Evolutionary conservation across 2,329 filamentous ascomycete genomes (phyloP).

Genomic region (Phialemoniopsis sp.): DNA sequence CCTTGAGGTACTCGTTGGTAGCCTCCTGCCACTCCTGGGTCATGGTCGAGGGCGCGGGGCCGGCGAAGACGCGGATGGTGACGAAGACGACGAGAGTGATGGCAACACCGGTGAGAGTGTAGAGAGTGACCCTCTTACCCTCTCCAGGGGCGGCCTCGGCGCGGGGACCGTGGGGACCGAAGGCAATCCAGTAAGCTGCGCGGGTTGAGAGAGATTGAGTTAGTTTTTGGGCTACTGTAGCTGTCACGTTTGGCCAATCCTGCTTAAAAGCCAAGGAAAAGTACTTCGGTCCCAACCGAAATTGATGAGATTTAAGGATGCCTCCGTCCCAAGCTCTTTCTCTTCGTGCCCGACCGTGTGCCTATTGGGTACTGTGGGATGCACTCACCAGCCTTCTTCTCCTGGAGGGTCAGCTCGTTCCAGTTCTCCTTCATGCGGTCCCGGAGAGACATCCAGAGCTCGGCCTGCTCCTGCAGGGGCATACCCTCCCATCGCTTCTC

Average conservation of each 20-base stretch:
- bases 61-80: slow-evolving; percentile 66
- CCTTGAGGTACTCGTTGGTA: slow-evolving; percentile 89
- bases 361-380: too few species aligned
- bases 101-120: slow-evolving; percentile 64
- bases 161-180: slow-evolving; percentile 93
- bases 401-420: slow-evolving; percentile 89
- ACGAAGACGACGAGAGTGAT: slow-evolving; percentile 70
- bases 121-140: slow-evolving; percentile 71
- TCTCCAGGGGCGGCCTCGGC: slow-evolving; percentile 80
- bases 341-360: too few species aligned
- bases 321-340: too few species aligned
- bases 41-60: slow-evolving; percentile 78
- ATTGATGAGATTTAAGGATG: too few species aligned
- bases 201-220: slow-evolving; percentile 28
- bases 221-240: slow-evolving; percentile 21
- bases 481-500: slow-evolving; percentile 99
- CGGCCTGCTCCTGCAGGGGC: slow-evolving; percentile 98
- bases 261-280: neutral
- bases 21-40: slow-evolving; percentile 96
- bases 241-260: slow-evolving; percentile 8
- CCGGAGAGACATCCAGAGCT: slow-evolving; percentile 96
- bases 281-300: too few species aligned
- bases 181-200: slow-evolving; percentile 97
- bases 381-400: slow-evolving; percentile 97
- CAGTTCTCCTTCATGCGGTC: slow-evolving; percentile 99